Percentiles rank a stretch among this genome's conserved stretches.
Evolutionary conservation across 169 alveolate species (phyloP).

Genomic region (Miamiensis avidus): DNA sequence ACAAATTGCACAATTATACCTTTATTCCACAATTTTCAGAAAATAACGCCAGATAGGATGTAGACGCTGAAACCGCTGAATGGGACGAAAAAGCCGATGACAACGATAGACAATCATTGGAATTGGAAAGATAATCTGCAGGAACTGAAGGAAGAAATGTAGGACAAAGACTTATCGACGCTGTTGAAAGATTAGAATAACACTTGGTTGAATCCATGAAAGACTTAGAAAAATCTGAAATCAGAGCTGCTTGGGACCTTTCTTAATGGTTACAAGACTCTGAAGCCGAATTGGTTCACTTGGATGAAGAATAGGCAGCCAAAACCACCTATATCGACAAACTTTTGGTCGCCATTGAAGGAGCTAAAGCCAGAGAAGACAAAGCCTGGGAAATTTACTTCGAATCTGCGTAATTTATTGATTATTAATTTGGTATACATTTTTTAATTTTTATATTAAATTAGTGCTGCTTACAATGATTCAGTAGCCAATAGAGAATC

Average conservation of each 20-base stretch:
- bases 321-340: slow-evolving; percentile 13
- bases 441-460: no score
- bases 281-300: slow-evolving; percentile 2
- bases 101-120: neutral
- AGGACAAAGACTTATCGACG: slow-evolving; percentile 18
- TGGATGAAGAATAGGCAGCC: neutral
- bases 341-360: neutral
- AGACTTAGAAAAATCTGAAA: slow-evolving; percentile 13
- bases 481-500: neutral
- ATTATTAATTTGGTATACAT: no score
- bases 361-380: slow-evolving; percentile 21
- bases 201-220: neutral
- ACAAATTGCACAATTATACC: no score
- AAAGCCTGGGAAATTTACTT: neutral
- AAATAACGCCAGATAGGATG: neutral
- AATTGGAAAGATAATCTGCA: slow-evolving; percentile 4
- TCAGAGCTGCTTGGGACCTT: slow-evolving; percentile 18
- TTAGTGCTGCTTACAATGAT: neutral
- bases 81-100: slow-evolving; percentile 22
- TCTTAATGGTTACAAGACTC: slow-evolving; percentile 13
- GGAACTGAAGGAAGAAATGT: slow-evolving; percentile 10
- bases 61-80: neutral
- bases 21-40: no score
- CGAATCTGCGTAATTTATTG: no score
- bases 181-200: neutral